Conservation (phyloP, 2,329 filamentous ascomycete species). For the Alternaria postmessia region DNA sequence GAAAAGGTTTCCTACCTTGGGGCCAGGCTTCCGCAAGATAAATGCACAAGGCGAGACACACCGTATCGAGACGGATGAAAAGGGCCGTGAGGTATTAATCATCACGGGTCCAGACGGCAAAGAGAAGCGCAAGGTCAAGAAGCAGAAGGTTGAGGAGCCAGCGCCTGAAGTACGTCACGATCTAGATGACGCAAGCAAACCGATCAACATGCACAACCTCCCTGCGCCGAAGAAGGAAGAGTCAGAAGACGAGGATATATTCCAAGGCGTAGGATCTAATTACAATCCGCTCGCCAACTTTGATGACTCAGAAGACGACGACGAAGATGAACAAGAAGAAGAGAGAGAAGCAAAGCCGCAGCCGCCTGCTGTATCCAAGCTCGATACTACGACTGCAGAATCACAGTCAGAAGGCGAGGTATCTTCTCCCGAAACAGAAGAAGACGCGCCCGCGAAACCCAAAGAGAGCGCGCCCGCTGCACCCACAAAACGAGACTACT, state of each 20-base stretch:
- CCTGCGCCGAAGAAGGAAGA: conserved; percentile 52
- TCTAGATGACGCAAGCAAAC: conserved; percentile 55
- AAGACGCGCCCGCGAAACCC: conserved; percentile 11
- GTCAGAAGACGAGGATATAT: conserved; percentile 67
- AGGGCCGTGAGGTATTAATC: conserved; percentile 65
- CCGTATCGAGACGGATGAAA: conserved; percentile 64
- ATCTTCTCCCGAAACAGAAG: conserved; percentile 6
- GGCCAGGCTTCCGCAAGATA: conserved; percentile 64
- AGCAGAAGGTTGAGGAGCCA: conserved; percentile 53
- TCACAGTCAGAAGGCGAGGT: background rate
- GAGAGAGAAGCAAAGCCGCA: background rate
- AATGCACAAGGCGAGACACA: conserved; percentile 59
- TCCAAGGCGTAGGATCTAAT: conserved; percentile 65
- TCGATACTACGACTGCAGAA: background rate
- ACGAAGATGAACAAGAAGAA: conserved; percentile 18
- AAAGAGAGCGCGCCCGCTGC: conserved; percentile 7
- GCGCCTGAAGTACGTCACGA: conserved; percentile 51
- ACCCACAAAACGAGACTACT: conserved; percentile 33
- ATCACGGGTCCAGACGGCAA: conserved; percentile 67
- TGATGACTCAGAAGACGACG: conserved; percentile 56
- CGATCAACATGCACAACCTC: conserved; percentile 51
- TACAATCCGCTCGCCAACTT: conserved; percentile 67
- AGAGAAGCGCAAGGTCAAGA: conserved; percentile 68
- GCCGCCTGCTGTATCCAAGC: conserved; percentile 1
- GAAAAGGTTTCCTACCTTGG: conserved; percentile 56